Evolutionary conservation across 495 filamentous ascomycete genomes (phyloP), one percentile per base, ranked within the genome.

Genomic region (Entonaema liquescens): DNA sequence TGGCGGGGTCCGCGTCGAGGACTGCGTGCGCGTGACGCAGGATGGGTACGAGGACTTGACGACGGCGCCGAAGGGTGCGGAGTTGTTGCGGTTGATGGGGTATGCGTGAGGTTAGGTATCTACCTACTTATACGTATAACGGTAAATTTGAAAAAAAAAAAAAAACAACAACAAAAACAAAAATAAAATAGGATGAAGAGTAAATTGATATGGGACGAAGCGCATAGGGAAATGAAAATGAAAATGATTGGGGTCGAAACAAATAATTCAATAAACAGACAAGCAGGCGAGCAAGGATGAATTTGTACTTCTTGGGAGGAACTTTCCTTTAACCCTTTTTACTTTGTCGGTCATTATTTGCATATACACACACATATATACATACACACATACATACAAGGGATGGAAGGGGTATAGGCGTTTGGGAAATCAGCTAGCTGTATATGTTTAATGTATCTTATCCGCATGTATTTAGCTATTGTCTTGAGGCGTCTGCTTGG

Each of bases 1-100:
- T 23, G 95, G 95, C 17, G 95, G 95, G 13, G 93, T 95, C 29
- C 86, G 95, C 36, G 95, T 98, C 68, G 95, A 98, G 81, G 95
- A 97, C 79, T 91, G 94, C 77, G 90, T 97, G 55, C 83, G 97
- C 11, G 89, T 97, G 13, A 97, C 93, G 2, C 83, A 85, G 26
- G 83, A 85, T 35, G 93, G 93, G 25, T 89, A 89, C 73, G 91
- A 96, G 79, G 95, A 94, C 72, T 78, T 98, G 72, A 97, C 94
- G 0, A 89, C 86, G 6, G 93, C 92, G 49, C 92, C 93, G 0
- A 96, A 94, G 79, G 92, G 90, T 0, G 83, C 90, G 44, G 90
- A 80, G 47, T 65, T 83, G 63, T 53, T 84, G 57, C 58, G 69
- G 50, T 62, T 82, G 29, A 76, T 84, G 38, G 74, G 74, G 59